Evolutionary conservation across 164 flowering plant species (phyloP), one percentile per base, ranked within the genome.

Genomic region (grape (Vitis vinifera)): DNA sequence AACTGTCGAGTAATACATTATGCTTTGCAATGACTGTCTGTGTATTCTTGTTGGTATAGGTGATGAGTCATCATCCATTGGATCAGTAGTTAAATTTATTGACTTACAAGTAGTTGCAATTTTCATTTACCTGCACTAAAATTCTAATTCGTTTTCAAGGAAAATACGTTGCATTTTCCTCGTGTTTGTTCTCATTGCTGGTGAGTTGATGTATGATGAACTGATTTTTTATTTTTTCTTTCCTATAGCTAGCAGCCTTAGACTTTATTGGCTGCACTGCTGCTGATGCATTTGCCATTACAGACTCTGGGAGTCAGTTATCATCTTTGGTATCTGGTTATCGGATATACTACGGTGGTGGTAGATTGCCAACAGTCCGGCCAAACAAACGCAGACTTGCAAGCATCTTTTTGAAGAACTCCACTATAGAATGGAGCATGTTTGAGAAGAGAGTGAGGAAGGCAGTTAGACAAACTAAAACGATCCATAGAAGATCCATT

Each of bases 341-440:
- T 63, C 85, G 98, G 48, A 85, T 89, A 63, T 93, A 92, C 69
- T 89, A 78, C 68, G 99, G 98, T 14, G 91, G 83, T 49, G 98
- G 97, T 11, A 82, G 51, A 72, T 82, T 92, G 92, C 87, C 94
- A 4, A 90, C 98, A 13, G 87, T 96, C 62, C 78, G 98, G 31
- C 99, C 99, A 55, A 96, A 96, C 81, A 92, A 93, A 73, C 91
- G 97, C n/a, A 85, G 99, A 69, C 90, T 96, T 65, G 94, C 99
- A 13, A 81, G 72, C 72, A 88, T 93, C 13, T 96, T 90, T 69
- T 17, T 75, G 76, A 93, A 90, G 84, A 96, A 92, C 78, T 61
- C 74, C 68, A 88, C 95, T 3, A 90, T 96, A 70, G 92, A 88
- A 68, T 96, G 99, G 99, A 85, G 75, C 47, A 81, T 85, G 4